These are phyloP conservation scores for Panicum virgatum DNA, from an alignment of 202 grass and related monocot species.

Conservation along the genomic window DNA sequence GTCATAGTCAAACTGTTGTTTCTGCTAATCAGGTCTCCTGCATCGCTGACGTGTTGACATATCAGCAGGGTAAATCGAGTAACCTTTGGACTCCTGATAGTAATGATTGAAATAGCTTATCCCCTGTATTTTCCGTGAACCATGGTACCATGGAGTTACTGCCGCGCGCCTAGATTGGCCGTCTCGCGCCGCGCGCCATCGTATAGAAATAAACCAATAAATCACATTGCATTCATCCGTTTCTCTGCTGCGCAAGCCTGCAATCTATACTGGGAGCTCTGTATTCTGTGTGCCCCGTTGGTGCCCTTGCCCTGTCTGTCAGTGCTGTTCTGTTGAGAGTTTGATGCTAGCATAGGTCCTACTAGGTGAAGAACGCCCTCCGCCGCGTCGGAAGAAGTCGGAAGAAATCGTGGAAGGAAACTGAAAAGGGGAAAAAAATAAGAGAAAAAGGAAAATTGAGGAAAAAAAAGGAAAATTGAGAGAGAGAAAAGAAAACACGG, in stretches of 20 bases:
- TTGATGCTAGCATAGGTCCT: not conserved
- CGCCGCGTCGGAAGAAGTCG: too few species aligned
- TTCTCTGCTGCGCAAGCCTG: not conserved
- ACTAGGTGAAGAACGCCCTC: too few species aligned
- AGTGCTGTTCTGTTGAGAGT: not conserved
- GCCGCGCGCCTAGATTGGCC: not conserved
- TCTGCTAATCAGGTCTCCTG: constrained; percentile 44
- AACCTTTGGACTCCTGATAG: constrained; percentile 53
- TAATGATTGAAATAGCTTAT: constrained; percentile 40
- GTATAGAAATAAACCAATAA: constrained; percentile 38
- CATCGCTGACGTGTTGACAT: constrained; percentile 43
- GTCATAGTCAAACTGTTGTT: constrained; percentile 35
- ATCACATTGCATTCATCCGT: not conserved
- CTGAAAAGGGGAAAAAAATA: too few species aligned
- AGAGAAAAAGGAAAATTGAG: too few species aligned
- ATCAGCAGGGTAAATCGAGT: constrained; percentile 47
- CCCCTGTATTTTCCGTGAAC: constrained; percentile 9
- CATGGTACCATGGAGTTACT: constrained; percentile 2
- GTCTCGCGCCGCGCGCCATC: not conserved
- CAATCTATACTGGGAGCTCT: not conserved
- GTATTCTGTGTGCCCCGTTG: not conserved
- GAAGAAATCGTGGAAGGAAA: too few species aligned
- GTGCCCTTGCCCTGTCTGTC: not conserved
- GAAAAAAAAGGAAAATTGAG: too few species aligned
- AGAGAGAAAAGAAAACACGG: too few species aligned